A percentile compares a stretch with the other conserved stretches of the same genome.
phyloP scores from a whole-genome alignment of 345 rosid genomes.

The Dimocarpus longan region DNA sequence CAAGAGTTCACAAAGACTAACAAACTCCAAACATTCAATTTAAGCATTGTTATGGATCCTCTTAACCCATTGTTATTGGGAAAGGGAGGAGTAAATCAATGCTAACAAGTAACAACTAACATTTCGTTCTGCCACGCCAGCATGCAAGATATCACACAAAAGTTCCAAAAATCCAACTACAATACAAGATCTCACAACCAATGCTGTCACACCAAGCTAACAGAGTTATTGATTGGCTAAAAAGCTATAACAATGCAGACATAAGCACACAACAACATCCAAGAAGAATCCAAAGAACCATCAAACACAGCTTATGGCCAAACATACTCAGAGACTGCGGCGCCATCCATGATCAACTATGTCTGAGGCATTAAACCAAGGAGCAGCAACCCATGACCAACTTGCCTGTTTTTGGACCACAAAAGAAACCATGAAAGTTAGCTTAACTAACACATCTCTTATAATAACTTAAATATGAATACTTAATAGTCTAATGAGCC shows the following conservation, averaged over 20 bases:
- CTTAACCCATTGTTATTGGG: slow-evolving; percentile 13
- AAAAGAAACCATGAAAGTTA: too few species aligned
- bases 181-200: neutral
- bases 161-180: neutral
- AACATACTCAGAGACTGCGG: too few species aligned
- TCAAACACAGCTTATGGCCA: neutral
- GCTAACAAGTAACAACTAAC: neutral
- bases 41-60: slow-evolving; percentile 39
- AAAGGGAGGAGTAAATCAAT: slow-evolving; percentile 20
- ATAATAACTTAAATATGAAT: too few species aligned
- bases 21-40: slow-evolving; percentile 42
- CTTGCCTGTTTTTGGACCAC: too few species aligned
- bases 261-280: neutral
- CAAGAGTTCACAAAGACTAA: slow-evolving; percentile 48
- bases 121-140: too few species aligned
- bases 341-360: too few species aligned
- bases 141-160: neutral
- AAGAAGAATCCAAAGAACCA: neutral
- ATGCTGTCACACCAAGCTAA: too few species aligned
- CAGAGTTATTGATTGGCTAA: neutral
- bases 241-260: too few species aligned
- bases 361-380: too few species aligned
- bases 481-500: too few species aligned
- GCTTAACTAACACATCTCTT: too few species aligned
- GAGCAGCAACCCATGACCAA: too few species aligned